Conservation (phyloP, 768 basidiomycete species). For the Gymnopilus dilepis region DNA sequence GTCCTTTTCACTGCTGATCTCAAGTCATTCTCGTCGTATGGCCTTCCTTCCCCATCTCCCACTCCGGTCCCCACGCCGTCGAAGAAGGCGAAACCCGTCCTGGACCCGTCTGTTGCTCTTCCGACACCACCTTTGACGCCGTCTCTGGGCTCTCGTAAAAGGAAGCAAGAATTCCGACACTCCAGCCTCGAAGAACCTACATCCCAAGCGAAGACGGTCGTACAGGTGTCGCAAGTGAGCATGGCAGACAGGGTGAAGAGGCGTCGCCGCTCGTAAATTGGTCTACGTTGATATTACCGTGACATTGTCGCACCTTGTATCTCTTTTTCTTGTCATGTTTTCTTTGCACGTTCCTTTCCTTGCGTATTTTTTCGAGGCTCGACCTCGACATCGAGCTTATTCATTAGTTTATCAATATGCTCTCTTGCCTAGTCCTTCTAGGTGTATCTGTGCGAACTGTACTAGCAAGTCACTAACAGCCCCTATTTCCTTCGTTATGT, state of each 20-base stretch:
- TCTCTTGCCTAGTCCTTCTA: too few species aligned
- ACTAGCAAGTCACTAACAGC: too few species aligned
- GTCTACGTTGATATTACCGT: too few species aligned
- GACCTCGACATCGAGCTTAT: too few species aligned
- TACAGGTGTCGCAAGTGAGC: constrained; percentile 25
- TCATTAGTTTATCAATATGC: too few species aligned
- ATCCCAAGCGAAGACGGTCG: constrained; percentile 6
- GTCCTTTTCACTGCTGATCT: constrained; percentile 79
- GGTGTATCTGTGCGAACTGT: too few species aligned
- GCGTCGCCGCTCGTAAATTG: constrained; percentile 23
- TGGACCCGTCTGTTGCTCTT: constrained; percentile 8
- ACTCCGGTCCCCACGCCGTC: constrained; percentile 11
- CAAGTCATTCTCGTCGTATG: constrained; percentile 67
- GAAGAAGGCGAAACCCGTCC: constrained; percentile 9
- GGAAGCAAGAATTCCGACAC: constrained; percentile 24
- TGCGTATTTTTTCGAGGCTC: too few species aligned
- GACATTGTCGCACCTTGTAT: too few species aligned
- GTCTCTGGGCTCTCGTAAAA: constrained; percentile 36
- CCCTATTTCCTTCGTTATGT: background rate
- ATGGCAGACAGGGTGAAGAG: constrained; percentile 50
- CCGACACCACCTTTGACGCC: constrained; percentile 37
- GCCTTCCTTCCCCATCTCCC: constrained; percentile 39
- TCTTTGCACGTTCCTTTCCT: too few species aligned
- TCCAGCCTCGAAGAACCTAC: background rate
- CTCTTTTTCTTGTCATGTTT: too few species aligned